Base-by-base conservation (phyloP, 257 asterid genomes). In the Jacaranda mimosifolia region DNA sequence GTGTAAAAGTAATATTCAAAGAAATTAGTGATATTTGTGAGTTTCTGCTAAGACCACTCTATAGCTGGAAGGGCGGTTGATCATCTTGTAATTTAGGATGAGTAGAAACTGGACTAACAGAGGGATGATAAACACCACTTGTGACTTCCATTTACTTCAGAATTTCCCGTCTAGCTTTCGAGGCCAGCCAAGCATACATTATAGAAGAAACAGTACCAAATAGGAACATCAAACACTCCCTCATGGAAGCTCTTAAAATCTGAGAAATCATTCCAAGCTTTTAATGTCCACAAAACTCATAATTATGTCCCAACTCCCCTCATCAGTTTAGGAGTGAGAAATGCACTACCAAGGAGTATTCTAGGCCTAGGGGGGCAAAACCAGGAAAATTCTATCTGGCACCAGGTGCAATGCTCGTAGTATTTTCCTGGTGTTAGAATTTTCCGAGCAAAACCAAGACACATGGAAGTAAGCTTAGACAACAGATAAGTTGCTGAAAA, bases 301-400 rank as follows among this genome's bases (percentile, higher is more conserved):
- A 39, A 63, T 66, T 62, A 18, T 73, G 26, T 18, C 62, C 26
- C 51, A 6, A 63, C 14, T 26, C 32, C 32, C 32, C 1, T 56
- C 40, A 40, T 52, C 43, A 71, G 53, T 59, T 45, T 40, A 21
- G 65, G 78, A 66, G 76, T 51, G 82, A 79, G 79, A 75, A 68
- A 36, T 93, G 93, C 99, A 98, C 99, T 40, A 95, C 93, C 14
- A 97, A 95, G 63, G 93, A 90, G 63, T 26, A n/a, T n/a, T n/a
- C n/a, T n/a, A n/a, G n/a, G n/a, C 32, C 32, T 26, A 26, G 2
- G 32, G 2, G 32, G 32, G 32, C 32, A 26, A 2, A 26, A 26
- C 32, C 32, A 0, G 32, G 32, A 26, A 26, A 26, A 26, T 26
- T 26, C 32, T 26, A 26, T 26, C 1, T 2, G 32, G 32, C 32